Evolutionary conservation across 1,139 yeast genomes (phyloP).

Genomic region (Lodderomyces margitis): DNA sequence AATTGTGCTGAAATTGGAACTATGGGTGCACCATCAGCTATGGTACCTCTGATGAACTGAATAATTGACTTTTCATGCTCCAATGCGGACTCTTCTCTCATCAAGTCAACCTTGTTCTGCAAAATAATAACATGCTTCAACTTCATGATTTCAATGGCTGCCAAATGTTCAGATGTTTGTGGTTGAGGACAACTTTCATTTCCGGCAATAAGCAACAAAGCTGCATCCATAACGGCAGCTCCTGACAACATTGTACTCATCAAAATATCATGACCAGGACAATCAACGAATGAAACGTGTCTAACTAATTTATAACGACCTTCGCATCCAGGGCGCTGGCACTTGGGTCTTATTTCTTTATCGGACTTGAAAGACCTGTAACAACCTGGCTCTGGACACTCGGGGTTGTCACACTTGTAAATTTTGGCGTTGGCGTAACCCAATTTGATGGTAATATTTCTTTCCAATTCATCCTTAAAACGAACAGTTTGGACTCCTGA

Average conservation of each 20-base stretch:
- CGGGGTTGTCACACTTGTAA: slow-evolving; percentile 84
- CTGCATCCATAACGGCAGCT: slow-evolving; percentile 99
- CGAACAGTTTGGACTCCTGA: slow-evolving; percentile 99
- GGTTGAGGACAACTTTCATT: slow-evolving; percentile 99
- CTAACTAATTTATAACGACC: slow-evolving; percentile 89
- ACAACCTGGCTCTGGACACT: slow-evolving; percentile 93
- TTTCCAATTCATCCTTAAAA: slow-evolving; percentile 96
- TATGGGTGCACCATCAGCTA: slow-evolving; percentile 98
- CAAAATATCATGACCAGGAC: slow-evolving; percentile 99
- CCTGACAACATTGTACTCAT: slow-evolving; percentile 99
- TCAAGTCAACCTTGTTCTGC: slow-evolving; percentile 97
- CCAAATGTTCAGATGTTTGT: slow-evolving; percentile 98
- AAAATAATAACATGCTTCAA: slow-evolving; percentile 93
- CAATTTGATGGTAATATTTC: slow-evolving; percentile 96
- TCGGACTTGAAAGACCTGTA: slow-evolving; percentile 93
- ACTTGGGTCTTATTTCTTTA: slow-evolving; percentile 90
- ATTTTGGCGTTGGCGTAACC: slow-evolving; percentile 99
- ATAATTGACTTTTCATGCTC: slow-evolving; percentile 93
- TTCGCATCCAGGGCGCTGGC: slow-evolving; percentile 76
- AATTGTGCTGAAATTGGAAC: slow-evolving; percentile 99
- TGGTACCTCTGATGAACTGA: slow-evolving; percentile 93
- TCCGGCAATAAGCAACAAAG: slow-evolving; percentile 92
- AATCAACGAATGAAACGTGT: slow-evolving; percentile 98
- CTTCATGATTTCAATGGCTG: slow-evolving; percentile 99
- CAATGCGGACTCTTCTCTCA: slow-evolving; percentile 95